Conservation (phyloP, 2,329 filamentous ascomycete genomes). For the Aspergillus sp. region DNA sequence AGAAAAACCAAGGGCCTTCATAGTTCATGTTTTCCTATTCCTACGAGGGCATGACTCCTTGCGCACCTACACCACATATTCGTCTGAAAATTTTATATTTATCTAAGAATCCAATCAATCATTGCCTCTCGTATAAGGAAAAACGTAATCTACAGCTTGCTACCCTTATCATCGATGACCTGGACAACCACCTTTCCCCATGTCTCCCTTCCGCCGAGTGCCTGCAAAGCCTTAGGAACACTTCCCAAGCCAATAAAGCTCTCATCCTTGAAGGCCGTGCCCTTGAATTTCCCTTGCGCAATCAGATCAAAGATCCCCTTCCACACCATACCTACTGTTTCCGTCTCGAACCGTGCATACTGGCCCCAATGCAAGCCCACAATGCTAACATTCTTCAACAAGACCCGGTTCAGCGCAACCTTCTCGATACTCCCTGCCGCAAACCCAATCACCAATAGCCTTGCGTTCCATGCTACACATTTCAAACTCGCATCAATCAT, state of each 20-base stretch:
- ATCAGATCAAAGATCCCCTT: slow-evolving; percentile 77
- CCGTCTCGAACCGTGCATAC: slow-evolving; percentile 71
- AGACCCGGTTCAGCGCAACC: slow-evolving; percentile 85
- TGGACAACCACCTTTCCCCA: slow-evolving; percentile 97
- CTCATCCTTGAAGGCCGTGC: slow-evolving; percentile 79
- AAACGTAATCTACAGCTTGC: slow-evolving; percentile 32
- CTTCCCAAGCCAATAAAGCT: slow-evolving; percentile 80
- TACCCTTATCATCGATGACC: slow-evolving; percentile 69
- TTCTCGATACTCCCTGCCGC: slow-evolving; percentile 86
- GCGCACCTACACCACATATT: slow-evolving; percentile 38
- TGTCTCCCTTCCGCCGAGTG: slow-evolving; percentile 75
- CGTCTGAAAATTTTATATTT: background rate
- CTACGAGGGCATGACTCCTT: slow-evolving; percentile 50
- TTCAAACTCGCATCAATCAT: slow-evolving; percentile 85
- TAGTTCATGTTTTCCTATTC: slow-evolving; percentile 45
- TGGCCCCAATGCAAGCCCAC: slow-evolving; percentile 92
- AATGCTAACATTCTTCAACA: slow-evolving; percentile 89
- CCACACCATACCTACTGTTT: slow-evolving; percentile 74
- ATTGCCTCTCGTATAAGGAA: background rate
- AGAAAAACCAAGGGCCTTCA: slow-evolving; percentile 46
- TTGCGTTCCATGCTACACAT: slow-evolving; percentile 90
- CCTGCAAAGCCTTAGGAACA: slow-evolving; percentile 72
- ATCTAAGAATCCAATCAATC: background rate
- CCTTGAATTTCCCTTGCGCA: slow-evolving; percentile 71
- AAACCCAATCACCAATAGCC: slow-evolving; percentile 85